Evolutionary conservation across 805 yeast genomes (phyloP).

Genomic region (Monosporozyma servazzii): DNA sequence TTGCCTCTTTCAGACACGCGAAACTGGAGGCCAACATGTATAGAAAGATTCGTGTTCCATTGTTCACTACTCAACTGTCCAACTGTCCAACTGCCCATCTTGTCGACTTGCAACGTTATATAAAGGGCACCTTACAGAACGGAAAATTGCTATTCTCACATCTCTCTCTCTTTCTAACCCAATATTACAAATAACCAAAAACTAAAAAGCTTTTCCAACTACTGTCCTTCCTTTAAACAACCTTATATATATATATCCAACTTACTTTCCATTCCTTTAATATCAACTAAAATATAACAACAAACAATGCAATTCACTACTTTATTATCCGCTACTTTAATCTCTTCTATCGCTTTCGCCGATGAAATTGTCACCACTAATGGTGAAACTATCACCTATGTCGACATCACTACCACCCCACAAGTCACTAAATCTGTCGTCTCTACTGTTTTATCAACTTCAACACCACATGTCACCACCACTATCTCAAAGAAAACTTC

Average conservation of each 20-base stretch:
- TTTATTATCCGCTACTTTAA: constrained; percentile 2
- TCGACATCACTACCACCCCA: constrained; percentile 42
- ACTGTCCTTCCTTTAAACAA: not conserved
- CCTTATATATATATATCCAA: constrained; percentile 1
- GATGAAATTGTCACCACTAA: constrained; percentile 8
- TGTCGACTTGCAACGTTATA: no score
- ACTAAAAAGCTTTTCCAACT: not conserved
- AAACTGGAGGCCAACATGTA: no score
- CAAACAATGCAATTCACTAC: constrained; percentile 6
- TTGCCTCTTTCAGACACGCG: no score
- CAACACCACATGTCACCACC: constrained; percentile 32
- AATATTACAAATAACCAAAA: not conserved
- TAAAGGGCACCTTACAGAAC: no score
- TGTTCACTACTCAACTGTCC: no score
- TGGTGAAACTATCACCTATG: constrained; percentile 21
- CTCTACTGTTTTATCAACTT: constrained; percentile 33
- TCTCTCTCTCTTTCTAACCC: not conserved
- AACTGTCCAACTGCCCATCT: no score
- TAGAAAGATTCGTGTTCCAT: no score
- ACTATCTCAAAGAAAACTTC: constrained; percentile 11
- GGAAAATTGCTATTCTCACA: no score
- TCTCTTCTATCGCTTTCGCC: constrained; percentile 1
- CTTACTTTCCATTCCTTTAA: constrained; percentile 5
- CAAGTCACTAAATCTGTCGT: constrained; percentile 35
- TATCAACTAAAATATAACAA: not conserved